These are phyloP conservation scores for Cryptococcus hybrid DNA, from an alignment of 1,284 basidiomycete genomes.

Conservation along the genomic window DNA sequence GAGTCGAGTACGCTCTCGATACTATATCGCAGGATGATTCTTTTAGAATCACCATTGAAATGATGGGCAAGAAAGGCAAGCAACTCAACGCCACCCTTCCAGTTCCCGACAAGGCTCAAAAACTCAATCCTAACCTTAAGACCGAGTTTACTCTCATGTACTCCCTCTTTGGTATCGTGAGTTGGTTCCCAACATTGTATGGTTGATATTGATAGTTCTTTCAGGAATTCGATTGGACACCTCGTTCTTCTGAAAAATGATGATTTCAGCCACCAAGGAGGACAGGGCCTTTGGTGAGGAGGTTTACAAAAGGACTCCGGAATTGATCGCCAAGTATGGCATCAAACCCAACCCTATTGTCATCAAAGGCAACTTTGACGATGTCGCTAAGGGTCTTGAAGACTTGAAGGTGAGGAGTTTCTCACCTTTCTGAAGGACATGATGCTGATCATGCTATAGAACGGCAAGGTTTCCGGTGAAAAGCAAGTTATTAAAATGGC, in stretches of 20 bases:
- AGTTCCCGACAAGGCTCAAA: constrained; percentile 14
- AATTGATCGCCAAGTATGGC: constrained; percentile 19
- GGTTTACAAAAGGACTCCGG: constrained; percentile 21
- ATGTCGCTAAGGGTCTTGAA: constrained; percentile 27
- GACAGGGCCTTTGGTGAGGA: constrained; percentile 28
- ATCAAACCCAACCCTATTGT: constrained; percentile 34
- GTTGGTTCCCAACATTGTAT: constrained; percentile 1
- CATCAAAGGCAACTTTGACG: constrained; percentile 26
- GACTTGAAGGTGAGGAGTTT: constrained; percentile 22
- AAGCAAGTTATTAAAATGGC: constrained; percentile 23
- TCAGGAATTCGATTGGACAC: constrained; percentile 33
- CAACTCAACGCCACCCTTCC: constrained; percentile 32
- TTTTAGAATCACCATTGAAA: constrained; percentile 24
- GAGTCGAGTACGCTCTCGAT: constrained; percentile 32
- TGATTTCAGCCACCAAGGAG: constrained; percentile 19
- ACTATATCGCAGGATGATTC: constrained; percentile 33
- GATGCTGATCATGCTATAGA: constrained; percentile 3
- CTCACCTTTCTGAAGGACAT: background rate
- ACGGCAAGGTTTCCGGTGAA: constrained; percentile 20
- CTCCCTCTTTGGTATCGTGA: constrained; percentile 30
- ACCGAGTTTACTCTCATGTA: constrained; percentile 35
- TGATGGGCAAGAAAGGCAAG: constrained; percentile 22
- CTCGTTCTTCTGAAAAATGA: constrained; percentile 13
- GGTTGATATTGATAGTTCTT: background rate
- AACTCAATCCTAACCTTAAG: constrained; percentile 22